Base-by-base conservation (phyloP, 2,329 filamentous ascomycete genomes). In the Cercospora berteroae region DNA sequence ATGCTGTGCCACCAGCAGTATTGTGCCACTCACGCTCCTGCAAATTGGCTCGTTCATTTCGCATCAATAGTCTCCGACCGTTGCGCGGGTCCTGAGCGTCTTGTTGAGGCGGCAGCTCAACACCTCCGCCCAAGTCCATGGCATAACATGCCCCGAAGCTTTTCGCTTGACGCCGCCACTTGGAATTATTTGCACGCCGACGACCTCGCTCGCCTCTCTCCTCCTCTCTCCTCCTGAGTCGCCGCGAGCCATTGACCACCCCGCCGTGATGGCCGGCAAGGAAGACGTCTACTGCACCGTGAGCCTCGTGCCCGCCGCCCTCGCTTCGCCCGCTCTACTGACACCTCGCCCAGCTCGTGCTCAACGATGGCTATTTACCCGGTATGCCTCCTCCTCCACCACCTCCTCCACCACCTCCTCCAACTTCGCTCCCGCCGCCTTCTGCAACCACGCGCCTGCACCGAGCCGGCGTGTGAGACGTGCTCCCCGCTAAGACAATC, bases 281-380 rank as follows among this genome's bases (percentile, higher is more conserved):
- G 85, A 86, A 77, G 86, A 88, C 79, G 87, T 88, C 64, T 90
- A 90, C 78, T 88, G 86, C 81, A 90, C 88, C 75, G 88, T 89
- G 78, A 73, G 83, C 78, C 29, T 20, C 23, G 39, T 8, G 20
- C n/a, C 3, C 31, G 7, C 66, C 64, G 36, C 59, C 33, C 23
- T 44, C 33, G 16, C 23, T 23, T 27, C 23, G 23, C 12, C 39
- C 16, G 27, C 33, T 29, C 27, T 18, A 18, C 59, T 48, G 42
- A 61, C 42, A 48, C 5, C 59, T 13, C 59, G 23, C 13, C 18
- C 80, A 97, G 94, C 91, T 99, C 79, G 88, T 98, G 65, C 84
- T 96, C 82, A 97, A 88, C 82, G 94, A 99, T 82, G 87, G 87
- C 70, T 99, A 99, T 80, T 87, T 99, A 60, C 94, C 95, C 79